Evolutionary conservation across 345 rosid species (phyloP).

Genomic region (Populus euphratica): DNA sequence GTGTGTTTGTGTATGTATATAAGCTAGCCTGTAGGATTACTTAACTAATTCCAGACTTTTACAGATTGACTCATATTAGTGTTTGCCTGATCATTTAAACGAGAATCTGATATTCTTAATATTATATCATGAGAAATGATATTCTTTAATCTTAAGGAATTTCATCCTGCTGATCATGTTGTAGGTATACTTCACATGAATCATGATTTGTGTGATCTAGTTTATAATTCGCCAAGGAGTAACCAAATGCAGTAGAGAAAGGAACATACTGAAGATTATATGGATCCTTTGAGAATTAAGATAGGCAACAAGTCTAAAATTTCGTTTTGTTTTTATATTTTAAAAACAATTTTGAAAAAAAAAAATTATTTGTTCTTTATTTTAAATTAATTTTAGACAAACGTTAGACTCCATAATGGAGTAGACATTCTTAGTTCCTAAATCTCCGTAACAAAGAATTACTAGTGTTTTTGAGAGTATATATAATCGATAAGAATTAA

Average conservation of each 20-base stretch:
- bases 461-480: neutral
- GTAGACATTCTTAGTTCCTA: neutral
- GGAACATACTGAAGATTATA: neutral
- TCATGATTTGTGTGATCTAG: neutral
- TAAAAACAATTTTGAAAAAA: too few species aligned
- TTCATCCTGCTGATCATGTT: neutral
- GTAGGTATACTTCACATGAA: neutral
- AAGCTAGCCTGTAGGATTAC: neutral
- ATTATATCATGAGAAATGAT: neutral
- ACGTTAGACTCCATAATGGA: neutral
- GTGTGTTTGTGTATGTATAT: too few species aligned
- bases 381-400: neutral
- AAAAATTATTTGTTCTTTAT: neutral
- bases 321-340: too few species aligned
- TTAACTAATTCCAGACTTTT: neutral
- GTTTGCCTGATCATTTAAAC: neutral
- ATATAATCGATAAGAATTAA: neutral
- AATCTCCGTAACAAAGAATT: neutral
- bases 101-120: neutral
- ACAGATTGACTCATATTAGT: neutral
- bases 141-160: neutral
- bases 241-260: neutral
- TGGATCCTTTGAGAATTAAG: neutral
- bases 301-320: neutral
- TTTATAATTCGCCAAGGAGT: neutral